phyloP scores from a whole-genome alignment of 345 rosid species.

The Rubroshorea leprosula region DNA sequence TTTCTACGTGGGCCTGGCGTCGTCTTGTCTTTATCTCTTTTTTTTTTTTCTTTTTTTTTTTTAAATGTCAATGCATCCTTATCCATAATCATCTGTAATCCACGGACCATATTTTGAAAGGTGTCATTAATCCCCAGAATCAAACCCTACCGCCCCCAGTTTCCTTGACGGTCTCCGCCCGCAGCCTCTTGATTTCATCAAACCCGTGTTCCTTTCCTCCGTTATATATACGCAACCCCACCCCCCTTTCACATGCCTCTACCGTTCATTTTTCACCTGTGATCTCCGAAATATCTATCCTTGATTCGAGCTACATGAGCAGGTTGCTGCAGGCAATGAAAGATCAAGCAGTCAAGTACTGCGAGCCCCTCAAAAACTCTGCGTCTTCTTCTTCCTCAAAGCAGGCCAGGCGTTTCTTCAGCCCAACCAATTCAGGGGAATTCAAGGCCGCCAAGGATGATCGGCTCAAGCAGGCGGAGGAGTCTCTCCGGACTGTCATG shows the following conservation, averaged over 20 bases:
- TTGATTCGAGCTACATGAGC: conserved; percentile 31
- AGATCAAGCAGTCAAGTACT: conserved; percentile 41
- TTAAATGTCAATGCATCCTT: conserved; percentile 26
- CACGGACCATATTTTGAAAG: conserved; percentile 1
- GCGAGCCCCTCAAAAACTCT: conserved; percentile 38
- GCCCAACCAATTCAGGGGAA: conserved; percentile 35
- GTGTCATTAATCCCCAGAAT: conserved; percentile 17
- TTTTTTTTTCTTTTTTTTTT: too few relatives aligned
- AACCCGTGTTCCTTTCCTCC: background rate
- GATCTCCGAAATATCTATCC: conserved; percentile 14
- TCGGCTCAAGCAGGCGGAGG: conserved; percentile 49
- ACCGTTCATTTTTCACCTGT: background rate
- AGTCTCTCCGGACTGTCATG: conserved; percentile 71
- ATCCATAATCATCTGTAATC: conserved; percentile 32
- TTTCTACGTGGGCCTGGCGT: too few relatives aligned
- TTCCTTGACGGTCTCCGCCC: background rate
- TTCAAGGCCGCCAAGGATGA: conserved; percentile 32
- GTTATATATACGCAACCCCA: conserved; percentile 2
- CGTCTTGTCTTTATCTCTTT: too few relatives aligned
- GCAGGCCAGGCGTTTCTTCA: conserved; percentile 39
- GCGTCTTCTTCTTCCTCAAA: conserved; percentile 29
- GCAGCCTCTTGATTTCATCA: conserved; percentile 13
- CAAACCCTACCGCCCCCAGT: conserved; percentile 3
- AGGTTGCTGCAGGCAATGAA: conserved; percentile 37
- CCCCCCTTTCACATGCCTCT: background rate